Base-by-base conservation (phyloP, 371 early-diverging fungal species). In the Mortierella sp. region DNA sequence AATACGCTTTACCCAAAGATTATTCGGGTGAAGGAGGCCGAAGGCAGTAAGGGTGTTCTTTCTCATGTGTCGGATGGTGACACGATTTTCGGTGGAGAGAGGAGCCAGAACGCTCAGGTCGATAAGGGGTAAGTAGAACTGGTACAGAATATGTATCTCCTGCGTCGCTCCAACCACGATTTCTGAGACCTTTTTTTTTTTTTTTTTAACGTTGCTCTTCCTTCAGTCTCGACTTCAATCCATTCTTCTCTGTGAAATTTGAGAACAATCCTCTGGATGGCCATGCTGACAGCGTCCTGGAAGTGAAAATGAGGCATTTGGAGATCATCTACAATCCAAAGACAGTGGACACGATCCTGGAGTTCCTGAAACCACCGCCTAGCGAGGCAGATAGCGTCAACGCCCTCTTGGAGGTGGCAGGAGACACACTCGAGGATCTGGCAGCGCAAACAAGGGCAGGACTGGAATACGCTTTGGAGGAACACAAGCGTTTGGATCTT, bases 251-350 rank as follows among this genome's bases (percentile, higher is more conserved):
- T 2, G 78, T 95, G 13, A 84, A 84, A 10, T 94, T 93, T 72
- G 96, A 96, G 64, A 86, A 93, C 64, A 91, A 93, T 21, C 97
- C 98, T 0, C 64, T 95, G 14, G 95, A 97, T 76, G 88, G 83
- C 16, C 89, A 93, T 30, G 95, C 96, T 0, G 97, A 97, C 70
- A 91, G 96, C 64, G 94, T 92, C 0, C 73, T 96, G 13, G 83
- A 85, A 0, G 80, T 98, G 42, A 86, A 89, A 49, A 95, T 97
- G 91, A 88, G 94, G 30, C 94, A 96, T 53, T 84, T 98, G 49
- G 93, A 97, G 67, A 91, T 98, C 58, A 85, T 97, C 1, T 93
- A 95, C 80, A 96, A 95, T 68, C 95, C 95, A 5, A 63, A 79
- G 13, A 87, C 92, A 0, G 88, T 97, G 34, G 82, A 87, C 43